phyloP scores from a whole-genome alignment of 2,329 filamentous ascomycete species.

The Chaetothyriales sp. region DNA sequence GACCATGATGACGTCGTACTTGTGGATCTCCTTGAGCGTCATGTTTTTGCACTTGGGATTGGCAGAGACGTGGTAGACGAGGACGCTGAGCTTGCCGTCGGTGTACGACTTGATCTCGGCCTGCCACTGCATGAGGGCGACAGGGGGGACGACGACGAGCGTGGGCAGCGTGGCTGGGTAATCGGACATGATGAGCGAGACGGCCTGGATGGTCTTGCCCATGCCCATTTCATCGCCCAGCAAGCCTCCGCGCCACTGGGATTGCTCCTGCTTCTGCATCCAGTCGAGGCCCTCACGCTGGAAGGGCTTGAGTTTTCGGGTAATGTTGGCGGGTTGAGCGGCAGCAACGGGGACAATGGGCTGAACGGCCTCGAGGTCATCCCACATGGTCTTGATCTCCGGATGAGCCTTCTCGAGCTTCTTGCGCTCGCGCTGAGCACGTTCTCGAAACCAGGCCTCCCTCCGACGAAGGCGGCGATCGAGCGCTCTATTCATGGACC shows the following conservation, averaged over 20 bases:
- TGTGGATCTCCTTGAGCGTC: conserved; percentile 58
- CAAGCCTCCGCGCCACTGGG: conserved; percentile 72
- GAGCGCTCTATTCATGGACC: background rate
- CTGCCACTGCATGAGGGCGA: conserved; percentile 92
- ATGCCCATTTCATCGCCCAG: conserved; percentile 98
- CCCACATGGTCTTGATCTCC: conserved; percentile 72
- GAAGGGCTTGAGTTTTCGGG: conserved; percentile 75
- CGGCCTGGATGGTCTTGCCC: conserved; percentile 95
- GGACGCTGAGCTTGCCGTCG: conserved; percentile 74
- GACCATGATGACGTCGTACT: conserved; percentile 90
- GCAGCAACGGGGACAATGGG: conserved; percentile 52
- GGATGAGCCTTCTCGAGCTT: conserved; percentile 67
- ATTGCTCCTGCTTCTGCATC: conserved; percentile 85
- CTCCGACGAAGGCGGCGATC: background rate
- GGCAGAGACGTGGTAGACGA: conserved; percentile 70
- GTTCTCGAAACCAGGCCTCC: background rate
- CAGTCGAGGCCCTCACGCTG: conserved; percentile 87
- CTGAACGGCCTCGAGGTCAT: conserved; percentile 53
- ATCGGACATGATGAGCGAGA: conserved; percentile 96
- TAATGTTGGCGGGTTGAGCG: conserved; percentile 63
- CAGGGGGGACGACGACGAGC: conserved; percentile 79
- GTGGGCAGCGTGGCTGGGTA: conserved; percentile 73
- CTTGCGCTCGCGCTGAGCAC: conserved; percentile 39
- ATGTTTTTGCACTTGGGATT: conserved; percentile 71
- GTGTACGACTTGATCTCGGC: conserved; percentile 69